Evolutionary conservation across 345 rosid genomes (phyloP).

Genomic region (Carallia pectinifolia): DNA sequence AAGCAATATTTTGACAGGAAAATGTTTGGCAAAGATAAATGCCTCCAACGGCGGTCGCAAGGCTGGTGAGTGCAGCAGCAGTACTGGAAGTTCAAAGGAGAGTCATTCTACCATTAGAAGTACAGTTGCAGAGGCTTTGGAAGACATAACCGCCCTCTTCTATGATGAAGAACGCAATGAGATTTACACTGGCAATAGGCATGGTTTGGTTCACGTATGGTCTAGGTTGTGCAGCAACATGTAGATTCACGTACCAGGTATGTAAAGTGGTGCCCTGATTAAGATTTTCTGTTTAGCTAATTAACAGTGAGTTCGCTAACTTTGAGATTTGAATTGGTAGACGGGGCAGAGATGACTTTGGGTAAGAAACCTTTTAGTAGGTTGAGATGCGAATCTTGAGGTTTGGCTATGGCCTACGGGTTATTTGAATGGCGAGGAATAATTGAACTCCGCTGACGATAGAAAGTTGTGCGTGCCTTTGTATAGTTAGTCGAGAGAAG

Average conservation of each 20-base stretch:
- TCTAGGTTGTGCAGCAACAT: slow-evolving; percentile 28
- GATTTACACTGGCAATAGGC: slow-evolving; percentile 83
- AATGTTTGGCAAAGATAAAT: slow-evolving; percentile 86
- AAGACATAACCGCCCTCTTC: slow-evolving; percentile 90
- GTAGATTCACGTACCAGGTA: slow-evolving; percentile 10
- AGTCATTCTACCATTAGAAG: slow-evolving; percentile 37
- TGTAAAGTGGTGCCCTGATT: slow-evolving; percentile 5
- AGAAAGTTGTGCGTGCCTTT: no score
- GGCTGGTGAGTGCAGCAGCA: slow-evolving; percentile 43
- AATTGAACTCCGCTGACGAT: no score
- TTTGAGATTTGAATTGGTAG: no score
- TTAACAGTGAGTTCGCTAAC: background rate
- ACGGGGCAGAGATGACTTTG: no score
- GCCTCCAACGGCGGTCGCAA: slow-evolving; percentile 54
- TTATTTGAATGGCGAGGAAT: no score
- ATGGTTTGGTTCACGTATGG: slow-evolving; percentile 87
- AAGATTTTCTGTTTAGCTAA: background rate
- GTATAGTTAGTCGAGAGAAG: no score
- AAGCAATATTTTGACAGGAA: slow-evolving; percentile 92
- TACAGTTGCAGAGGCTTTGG: slow-evolving; percentile 70
- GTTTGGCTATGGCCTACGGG: no score
- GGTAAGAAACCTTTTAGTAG: no score
- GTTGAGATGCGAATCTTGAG: no score
- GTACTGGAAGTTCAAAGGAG: slow-evolving; percentile 35
- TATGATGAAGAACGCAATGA: slow-evolving; percentile 93